Evolutionary conservation across 345 rosid species (phyloP).

Genomic region (Anacardium occidentale): DNA sequence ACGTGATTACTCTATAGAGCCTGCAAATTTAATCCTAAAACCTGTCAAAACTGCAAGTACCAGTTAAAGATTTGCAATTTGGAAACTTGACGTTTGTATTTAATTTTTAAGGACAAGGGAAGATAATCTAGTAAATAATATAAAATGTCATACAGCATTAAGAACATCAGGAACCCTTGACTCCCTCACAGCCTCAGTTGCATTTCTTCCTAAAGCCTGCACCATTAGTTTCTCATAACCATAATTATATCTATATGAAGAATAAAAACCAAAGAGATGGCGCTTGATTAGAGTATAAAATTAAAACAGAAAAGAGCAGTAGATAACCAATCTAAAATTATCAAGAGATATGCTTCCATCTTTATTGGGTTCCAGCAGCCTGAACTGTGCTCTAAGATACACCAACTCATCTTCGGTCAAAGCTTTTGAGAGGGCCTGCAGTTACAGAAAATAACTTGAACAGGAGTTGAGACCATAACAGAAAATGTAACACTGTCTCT

Average conservation of each 20-base stretch:
- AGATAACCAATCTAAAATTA: conserved; percentile 65
- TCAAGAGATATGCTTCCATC: conserved; percentile 73
- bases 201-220: conserved; percentile 57
- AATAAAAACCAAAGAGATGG: neutral
- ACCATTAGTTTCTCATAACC: conserved; percentile 7
- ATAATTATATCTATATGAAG: neutral
- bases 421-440: conserved; percentile 75
- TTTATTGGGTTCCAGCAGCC: conserved; percentile 58
- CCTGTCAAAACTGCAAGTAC: neutral
- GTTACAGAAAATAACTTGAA: conserved; percentile 9
- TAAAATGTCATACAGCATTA: conserved; percentile 35
- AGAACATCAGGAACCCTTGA: conserved; percentile 66
- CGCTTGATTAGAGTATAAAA: neutral
- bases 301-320: conserved; percentile 15
- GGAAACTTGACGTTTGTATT: neutral
- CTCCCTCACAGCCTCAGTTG: conserved; percentile 74
- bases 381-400: conserved; percentile 71
- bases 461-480: conserved; percentile 2
- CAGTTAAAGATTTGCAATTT: neutral
- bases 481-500: neutral
- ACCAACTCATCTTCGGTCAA: conserved; percentile 73
- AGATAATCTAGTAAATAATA: neutral
- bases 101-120: too few species aligned
- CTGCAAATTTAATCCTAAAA: neutral
- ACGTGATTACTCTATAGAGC: neutral